Base-by-base conservation (phyloP, 1,139 yeast genomes). In the Debaryomyces fabryi region DNA sequence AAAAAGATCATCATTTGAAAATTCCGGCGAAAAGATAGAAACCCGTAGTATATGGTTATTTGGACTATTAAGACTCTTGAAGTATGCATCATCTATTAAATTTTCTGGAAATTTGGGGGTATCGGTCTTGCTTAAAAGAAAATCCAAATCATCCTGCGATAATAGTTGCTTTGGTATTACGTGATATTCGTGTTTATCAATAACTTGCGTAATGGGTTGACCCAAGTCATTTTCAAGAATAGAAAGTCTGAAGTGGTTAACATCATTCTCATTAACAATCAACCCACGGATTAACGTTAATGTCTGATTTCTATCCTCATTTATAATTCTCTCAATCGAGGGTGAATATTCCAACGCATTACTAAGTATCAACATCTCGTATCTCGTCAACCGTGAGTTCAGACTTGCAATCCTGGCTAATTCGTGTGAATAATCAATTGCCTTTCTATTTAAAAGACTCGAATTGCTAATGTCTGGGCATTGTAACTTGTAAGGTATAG, bases 111-210 rank as follows among this genome's bases (percentile, higher is more conserved):
- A 36, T n/a, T 38, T 16, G n/a, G 38, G 44, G 39, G 51, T 59
- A 1, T 42, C 46, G 13, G 51, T 45, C 3, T 46, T 7, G 52
- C 52, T 47, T 50, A 55, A 18, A 30, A 58, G 49, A 12, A 51
- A 24, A 10, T 50, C 53, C 45, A 65, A 52, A 50, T 72, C 78
- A 48, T 66, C 68, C 1, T 49, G 49, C 2, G 74, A 62, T 3
- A 74, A 48, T 42, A 52, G 25, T 4, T 51, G 48, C 24, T 57
- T 57, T 4, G 72, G 67, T 20, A 73, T 58, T 2, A 66, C 48
- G 52, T 74, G 78, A 50, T 69, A 74, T 48, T 71, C 76, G 50
- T 71, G 71, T 50, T 73, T 73, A 45, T 65, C 70, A 3, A 57
- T 49, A 9, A 49, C 47, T 13, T 49, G 39, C 21, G 42, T 10